A percentile compares a stretch with the other conserved stretches of the same genome.
Conservation (phyloP, 495 filamentous ascomycete species). For the Elaphomyces granulatus region DNA sequence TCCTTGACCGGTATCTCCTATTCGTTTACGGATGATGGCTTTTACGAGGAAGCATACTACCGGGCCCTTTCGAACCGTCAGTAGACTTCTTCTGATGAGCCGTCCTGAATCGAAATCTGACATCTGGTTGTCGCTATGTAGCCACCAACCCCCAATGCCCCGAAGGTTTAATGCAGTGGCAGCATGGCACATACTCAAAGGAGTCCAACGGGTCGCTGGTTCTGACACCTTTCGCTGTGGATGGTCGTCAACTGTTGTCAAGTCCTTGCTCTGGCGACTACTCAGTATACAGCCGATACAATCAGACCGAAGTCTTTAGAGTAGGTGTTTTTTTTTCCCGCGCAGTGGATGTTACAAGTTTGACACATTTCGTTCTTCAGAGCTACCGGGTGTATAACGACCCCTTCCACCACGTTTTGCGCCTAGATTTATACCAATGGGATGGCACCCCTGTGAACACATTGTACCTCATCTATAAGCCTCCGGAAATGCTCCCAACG, state of each 20-base stretch:
- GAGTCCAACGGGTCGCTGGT: constrained; percentile 43
- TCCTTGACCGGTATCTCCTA: constrained; percentile 63
- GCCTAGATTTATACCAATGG: constrained; percentile 50
- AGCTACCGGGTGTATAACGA: constrained; percentile 47
- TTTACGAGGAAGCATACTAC: constrained; percentile 64
- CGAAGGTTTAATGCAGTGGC: constrained; percentile 59
- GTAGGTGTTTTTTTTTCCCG: constrained; percentile 23
- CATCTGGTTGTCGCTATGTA: constrained; percentile 16
- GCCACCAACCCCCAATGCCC: constrained; percentile 52
- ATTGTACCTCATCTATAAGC: constrained; percentile 54
- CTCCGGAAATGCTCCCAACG: constrained; percentile 66
- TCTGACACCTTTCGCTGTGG: constrained; percentile 48
- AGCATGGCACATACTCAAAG: constrained; percentile 51
- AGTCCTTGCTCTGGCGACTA: constrained; percentile 43
- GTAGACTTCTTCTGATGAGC: constrained; percentile 15
- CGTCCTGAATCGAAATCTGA: constrained; percentile 4
- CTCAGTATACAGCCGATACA: constrained; percentile 52
- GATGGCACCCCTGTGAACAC: constrained; percentile 58
- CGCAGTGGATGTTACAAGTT: background rate
- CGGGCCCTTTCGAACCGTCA: constrained; percentile 59
- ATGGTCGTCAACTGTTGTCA: constrained; percentile 59
- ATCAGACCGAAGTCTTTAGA: constrained; percentile 50
- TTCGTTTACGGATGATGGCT: constrained; percentile 59
- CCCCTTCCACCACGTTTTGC: constrained; percentile 43
- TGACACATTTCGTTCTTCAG: constrained; percentile 26